phyloP scores from a whole-genome alignment of 108 stramenopile genomes.

The Pseudonitzschia pungens region DNA sequence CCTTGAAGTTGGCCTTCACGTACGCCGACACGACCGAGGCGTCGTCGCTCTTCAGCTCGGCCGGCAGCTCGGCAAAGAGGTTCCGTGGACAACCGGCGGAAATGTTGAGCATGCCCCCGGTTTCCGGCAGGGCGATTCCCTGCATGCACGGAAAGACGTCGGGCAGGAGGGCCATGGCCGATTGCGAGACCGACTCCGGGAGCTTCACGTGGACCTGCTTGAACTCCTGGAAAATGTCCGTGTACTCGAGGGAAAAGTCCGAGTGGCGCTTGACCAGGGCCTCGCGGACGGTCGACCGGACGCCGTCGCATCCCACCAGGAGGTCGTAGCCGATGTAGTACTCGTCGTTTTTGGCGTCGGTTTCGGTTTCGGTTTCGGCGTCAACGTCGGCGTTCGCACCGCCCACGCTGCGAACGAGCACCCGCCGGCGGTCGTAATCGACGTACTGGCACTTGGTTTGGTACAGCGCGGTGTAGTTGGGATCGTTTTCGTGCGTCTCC shows the following conservation, averaged over 20 bases:
- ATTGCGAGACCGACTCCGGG: neutral
- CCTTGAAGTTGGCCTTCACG: conserved; percentile 48
- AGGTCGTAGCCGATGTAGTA: conserved; percentile 52
- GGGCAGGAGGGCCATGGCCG: conserved; percentile 36
- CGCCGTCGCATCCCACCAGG: conserved; percentile 55
- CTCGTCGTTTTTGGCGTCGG: conserved; percentile 35
- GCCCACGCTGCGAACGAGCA: conserved; percentile 30
- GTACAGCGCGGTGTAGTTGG: conserved; percentile 24
- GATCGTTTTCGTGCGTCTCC: conserved; percentile 29
- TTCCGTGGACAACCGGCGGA: conserved; percentile 32
- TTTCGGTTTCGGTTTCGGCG: too few species aligned
- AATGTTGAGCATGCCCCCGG: conserved; percentile 45
- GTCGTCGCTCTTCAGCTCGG: conserved; percentile 48
- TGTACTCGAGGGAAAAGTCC: conserved; percentile 43
- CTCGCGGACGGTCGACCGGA: conserved; percentile 51
- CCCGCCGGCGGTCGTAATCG: conserved; percentile 45
- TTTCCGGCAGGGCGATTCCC: conserved; percentile 54
- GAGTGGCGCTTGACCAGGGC: conserved; percentile 48
- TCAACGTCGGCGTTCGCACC: too few species aligned
- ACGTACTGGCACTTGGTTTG: conserved; percentile 41
- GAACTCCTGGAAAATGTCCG: conserved; percentile 54
- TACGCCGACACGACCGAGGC: conserved; percentile 41
- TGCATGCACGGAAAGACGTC: conserved; percentile 32
- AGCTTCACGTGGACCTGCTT: conserved; percentile 46
- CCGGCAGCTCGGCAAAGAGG: conserved; percentile 9